phyloP scores from a whole-genome alignment of 2,329 filamentous ascomycete species.

The Cladophialophora yegresii region DNA sequence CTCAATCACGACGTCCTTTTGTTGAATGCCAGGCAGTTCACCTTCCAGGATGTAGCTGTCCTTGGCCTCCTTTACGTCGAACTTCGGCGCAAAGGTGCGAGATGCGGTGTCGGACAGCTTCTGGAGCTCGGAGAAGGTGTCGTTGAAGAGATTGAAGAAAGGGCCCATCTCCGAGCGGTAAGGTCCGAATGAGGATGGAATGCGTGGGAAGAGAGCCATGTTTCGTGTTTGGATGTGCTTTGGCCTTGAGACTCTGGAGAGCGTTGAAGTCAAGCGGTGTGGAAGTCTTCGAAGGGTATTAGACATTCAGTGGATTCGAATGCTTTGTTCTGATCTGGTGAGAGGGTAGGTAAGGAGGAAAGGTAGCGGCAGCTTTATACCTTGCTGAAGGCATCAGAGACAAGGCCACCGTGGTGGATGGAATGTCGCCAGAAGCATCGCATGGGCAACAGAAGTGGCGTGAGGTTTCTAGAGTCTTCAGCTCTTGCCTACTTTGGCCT shows the following conservation, averaged over 20 bases:
- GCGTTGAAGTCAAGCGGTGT: slow-evolving; percentile 19
- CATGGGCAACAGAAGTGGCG: slow-evolving; percentile 6
- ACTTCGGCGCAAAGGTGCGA: slow-evolving; percentile 46
- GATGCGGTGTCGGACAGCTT: slow-evolving; percentile 32
- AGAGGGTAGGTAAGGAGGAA: background rate
- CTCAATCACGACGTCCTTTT: slow-evolving; percentile 51
- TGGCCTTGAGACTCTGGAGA: slow-evolving; percentile 12
- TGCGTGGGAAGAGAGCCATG: slow-evolving; percentile 32
- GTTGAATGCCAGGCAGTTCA: slow-evolving; percentile 52
- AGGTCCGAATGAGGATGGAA: slow-evolving; percentile 25
- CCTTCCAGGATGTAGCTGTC: slow-evolving; percentile 52
- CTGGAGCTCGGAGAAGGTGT: slow-evolving; percentile 37
- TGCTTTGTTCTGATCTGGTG: slow-evolving; percentile 20
- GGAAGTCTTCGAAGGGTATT: slow-evolving; percentile 23
- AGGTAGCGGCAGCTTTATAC: slow-evolving; percentile 13
- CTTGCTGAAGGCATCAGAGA: background rate
- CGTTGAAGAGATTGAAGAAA: slow-evolving; percentile 35
- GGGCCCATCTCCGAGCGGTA: slow-evolving; percentile 29
- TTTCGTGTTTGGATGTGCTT: slow-evolving; percentile 24
- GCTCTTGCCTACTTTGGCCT: slow-evolving; percentile 12
- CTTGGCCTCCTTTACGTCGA: slow-evolving; percentile 51
- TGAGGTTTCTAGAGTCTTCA: slow-evolving; percentile 25
- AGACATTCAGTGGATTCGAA: slow-evolving; percentile 23
- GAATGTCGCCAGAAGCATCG: background rate
- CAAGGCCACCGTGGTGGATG: background rate